Percentiles rank a stretch among this genome's conserved stretches.
Evolutionary conservation across 345 rosid genomes (phyloP).

Genomic region (Salix udensis): DNA sequence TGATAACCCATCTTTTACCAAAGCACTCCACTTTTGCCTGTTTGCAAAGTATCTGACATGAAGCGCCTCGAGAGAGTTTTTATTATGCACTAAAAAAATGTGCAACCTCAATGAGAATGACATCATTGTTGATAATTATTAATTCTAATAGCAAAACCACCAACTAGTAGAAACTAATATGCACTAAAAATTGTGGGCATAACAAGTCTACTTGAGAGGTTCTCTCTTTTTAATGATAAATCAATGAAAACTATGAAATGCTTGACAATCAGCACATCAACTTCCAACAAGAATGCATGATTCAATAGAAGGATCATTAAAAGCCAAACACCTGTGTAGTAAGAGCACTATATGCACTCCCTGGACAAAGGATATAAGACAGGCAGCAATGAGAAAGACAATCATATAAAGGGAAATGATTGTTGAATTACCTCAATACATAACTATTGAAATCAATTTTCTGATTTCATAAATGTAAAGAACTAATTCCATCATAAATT

Average conservation of each 20-base stretch:
- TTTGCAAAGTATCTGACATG: background rate
- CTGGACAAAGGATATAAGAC: background rate
- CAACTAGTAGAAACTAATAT: background rate
- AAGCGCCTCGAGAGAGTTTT: background rate
- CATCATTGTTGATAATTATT: background rate
- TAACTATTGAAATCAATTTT: background rate
- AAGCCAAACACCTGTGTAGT: background rate
- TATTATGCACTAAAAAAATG: background rate
- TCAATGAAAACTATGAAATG: background rate
- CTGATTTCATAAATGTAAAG: background rate
- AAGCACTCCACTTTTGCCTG: background rate
- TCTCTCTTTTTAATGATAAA: background rate
- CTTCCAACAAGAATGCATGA: background rate
- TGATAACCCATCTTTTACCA: background rate
- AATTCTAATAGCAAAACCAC: background rate
- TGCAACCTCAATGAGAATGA: background rate
- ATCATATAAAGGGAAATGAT: background rate
- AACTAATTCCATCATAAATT: background rate
- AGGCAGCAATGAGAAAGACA: background rate
- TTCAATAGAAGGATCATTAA: background rate
- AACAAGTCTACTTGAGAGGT: background rate
- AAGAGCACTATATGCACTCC: background rate
- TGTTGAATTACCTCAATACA: background rate
- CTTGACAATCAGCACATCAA: background rate
- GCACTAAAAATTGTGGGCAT: background rate